Percentiles rank a stretch among this genome's conserved stretches.
Conservation (phyloP, 164 flowering plant genomes). For the Dillenia suffruticosa region DNA sequence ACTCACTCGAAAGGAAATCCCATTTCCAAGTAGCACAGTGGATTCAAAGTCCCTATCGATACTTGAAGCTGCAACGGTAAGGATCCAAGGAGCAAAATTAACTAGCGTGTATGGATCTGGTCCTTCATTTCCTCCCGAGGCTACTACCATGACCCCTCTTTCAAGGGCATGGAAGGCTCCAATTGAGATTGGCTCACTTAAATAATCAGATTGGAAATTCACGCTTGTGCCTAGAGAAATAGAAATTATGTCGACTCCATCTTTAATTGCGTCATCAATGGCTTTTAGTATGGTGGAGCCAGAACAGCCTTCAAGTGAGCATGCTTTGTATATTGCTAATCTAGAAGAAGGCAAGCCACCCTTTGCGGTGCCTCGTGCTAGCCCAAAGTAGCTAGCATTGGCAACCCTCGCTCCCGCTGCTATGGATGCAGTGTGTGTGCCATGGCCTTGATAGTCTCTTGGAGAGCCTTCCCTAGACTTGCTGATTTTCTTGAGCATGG, state of each 20-base stretch:
- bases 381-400: constrained; percentile 61
- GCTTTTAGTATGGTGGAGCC: constrained; percentile 58
- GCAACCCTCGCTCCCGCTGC: constrained; percentile 48
- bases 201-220: constrained; percentile 43
- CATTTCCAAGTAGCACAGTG: constrained; percentile 53
- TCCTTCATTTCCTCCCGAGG: constrained; percentile 78
- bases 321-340: constrained; percentile 64
- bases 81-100: constrained; percentile 77
- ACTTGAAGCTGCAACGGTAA: constrained; percentile 67
- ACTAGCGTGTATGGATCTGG: constrained; percentile 60
- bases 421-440: constrained; percentile 66
- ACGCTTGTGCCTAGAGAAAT: constrained; percentile 59
- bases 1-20: constrained; percentile 35
- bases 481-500: constrained; percentile 1
- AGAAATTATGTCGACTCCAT: constrained; percentile 80
- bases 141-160: constrained; percentile 60
- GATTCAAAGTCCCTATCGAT: constrained; percentile 66
- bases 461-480: constrained; percentile 37
- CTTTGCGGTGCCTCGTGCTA: constrained; percentile 55
- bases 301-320: constrained; percentile 50
- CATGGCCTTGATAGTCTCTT: constrained; percentile 62
- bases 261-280: constrained; percentile 61
- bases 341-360: constrained; percentile 59
- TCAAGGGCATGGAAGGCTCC: constrained; percentile 78
- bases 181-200: constrained; percentile 65